These are phyloP conservation scores for Ceratocystis diversiconidia DNA, from an alignment of 2,329 filamentous ascomycete species.

Conservation along the genomic window DNA sequence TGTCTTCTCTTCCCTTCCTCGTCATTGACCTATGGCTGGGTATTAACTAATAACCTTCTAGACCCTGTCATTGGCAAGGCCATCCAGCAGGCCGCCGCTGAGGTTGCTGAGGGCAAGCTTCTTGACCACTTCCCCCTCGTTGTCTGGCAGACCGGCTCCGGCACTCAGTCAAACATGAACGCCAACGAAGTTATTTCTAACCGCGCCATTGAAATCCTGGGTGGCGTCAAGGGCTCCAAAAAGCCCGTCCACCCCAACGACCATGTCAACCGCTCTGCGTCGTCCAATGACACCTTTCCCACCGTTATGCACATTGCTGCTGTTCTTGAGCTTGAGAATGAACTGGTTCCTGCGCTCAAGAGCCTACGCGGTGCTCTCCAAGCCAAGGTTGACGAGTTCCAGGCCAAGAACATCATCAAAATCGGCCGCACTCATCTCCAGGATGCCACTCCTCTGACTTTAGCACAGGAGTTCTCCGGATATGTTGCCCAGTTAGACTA, in stretches of 20 bases:
- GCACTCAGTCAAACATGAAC: slow-evolving; percentile 99
- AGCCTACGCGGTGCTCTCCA: slow-evolving; percentile 73
- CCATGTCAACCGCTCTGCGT: slow-evolving; percentile 98
- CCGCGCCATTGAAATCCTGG: slow-evolving; percentile 93
- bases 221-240: slow-evolving; percentile 87
- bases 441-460: slow-evolving; percentile 87
- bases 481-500: slow-evolving; percentile 91
- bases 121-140: slow-evolving; percentile 96
- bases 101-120: slow-evolving; percentile 88
- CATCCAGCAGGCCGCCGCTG: slow-evolving; percentile 84
- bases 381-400: slow-evolving; percentile 77
- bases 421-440: slow-evolving; percentile 96
- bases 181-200: slow-evolving; percentile 99
- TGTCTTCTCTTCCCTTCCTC: slow-evolving; percentile 19
- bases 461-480: slow-evolving; percentile 94
- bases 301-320: slow-evolving; percentile 99
- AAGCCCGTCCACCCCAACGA: slow-evolving; percentile 98
- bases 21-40: not conserved
- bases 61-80: slow-evolving; percentile 82
- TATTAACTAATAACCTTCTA: slow-evolving; percentile 25
- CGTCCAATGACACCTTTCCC: slow-evolving; percentile 97
- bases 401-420: slow-evolving; percentile 85
- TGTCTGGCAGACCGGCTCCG: slow-evolving; percentile 97
- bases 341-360: slow-evolving; percentile 68
- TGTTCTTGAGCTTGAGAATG: slow-evolving; percentile 78